Base-by-base conservation (phyloP, 805 yeast species). In the Wickerhamiella sergipiensis region DNA sequence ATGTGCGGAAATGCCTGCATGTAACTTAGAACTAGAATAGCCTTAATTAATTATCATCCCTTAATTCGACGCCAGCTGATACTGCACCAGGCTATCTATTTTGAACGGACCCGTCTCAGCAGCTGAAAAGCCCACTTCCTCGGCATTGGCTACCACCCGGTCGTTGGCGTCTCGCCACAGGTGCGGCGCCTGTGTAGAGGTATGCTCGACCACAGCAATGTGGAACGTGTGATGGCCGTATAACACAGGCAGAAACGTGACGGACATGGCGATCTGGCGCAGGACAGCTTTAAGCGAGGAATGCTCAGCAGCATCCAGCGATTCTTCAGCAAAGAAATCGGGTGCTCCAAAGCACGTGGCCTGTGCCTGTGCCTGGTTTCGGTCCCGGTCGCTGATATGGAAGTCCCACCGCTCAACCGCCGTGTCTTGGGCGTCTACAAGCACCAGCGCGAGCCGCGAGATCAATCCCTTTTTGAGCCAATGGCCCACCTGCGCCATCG, bases 321-420 rank as follows among this genome's bases (percentile, higher is more conserved):
- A 5, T 12, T n/a, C 8, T 15, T 18, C 15, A 2, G 19, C 7
- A 26, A 4, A 46, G 31, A 60, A 68, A 22, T 68, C 18, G 13
- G 22, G 15, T 9, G 40, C n/a, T n/a, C n/a, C n/a, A n/a, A n/a
- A n/a, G n/a, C n/a, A n/a, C n/a, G n/a, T n/a, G n/a, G n/a, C n/a
- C n/a, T n/a, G n/a, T n/a, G n/a, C n/a, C n/a, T n/a, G n/a, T n/a
- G n/a, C n/a, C n/a, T n/a, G n/a, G n/a, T n/a, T n/a, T n/a, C n/a
- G n/a, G n/a, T n/a, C n/a, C n/a, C n/a, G n/a, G n/a, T n/a, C n/a
- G n/a, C n/a, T 76, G 6, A 87, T 69, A 55, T 78, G 77, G 61
- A 89, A 89, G 60, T 85, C 85, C 97, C 97, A 89, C 50, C 86
- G 69, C 64, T 89, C 97, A 2, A 81, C 80, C 2, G 74, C 76